Conservation (phyloP, 2,329 filamentous ascomycete genomes). For the Bipolaris oryzae region DNA sequence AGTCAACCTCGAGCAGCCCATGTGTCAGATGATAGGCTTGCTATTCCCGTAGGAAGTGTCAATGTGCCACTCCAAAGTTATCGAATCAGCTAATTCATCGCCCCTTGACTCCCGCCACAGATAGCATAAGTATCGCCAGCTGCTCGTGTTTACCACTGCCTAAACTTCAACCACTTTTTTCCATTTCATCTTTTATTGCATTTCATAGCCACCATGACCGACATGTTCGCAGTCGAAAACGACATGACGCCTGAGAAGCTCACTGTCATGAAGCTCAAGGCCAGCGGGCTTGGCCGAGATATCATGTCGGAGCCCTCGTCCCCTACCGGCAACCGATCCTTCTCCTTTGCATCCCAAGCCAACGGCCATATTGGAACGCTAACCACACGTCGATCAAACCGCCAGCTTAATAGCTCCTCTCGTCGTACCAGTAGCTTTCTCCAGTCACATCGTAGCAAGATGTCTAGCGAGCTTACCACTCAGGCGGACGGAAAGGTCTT, state of each 20-base stretch:
- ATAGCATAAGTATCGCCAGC: conserved; percentile 15
- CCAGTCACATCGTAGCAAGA: conserved; percentile 32
- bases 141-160: not conserved
- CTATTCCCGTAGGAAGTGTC: not conserved
- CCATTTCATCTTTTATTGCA: not conserved
- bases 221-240: conserved; percentile 7
- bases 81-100: not conserved
- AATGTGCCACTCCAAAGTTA: not conserved
- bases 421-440: conserved; percentile 31
- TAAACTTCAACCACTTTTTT: not conserved
- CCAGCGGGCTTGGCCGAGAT: conserved; percentile 26
- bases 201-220: conserved; percentile 4
- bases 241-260: conserved; percentile 32
- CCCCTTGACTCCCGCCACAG: not conserved
- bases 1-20: conserved; percentile 3
- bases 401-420: conserved; percentile 24
- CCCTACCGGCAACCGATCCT: conserved; percentile 18
- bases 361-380: conserved; percentile 16
- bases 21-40: conserved; percentile 1
- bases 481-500: conserved; percentile 36
- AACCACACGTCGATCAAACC: conserved; percentile 24
- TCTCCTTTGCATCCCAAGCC: conserved; percentile 15
- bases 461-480: conserved; percentile 33
- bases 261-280: conserved; percentile 31
- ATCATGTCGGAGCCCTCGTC: conserved; percentile 32